Percentiles rank a stretch among this genome's conserved stretches.
These are phyloP conservation scores for Meredithiella fracta DNA, from an alignment of 2,329 filamentous ascomycete genomes.

Conservation along the genomic window DNA sequence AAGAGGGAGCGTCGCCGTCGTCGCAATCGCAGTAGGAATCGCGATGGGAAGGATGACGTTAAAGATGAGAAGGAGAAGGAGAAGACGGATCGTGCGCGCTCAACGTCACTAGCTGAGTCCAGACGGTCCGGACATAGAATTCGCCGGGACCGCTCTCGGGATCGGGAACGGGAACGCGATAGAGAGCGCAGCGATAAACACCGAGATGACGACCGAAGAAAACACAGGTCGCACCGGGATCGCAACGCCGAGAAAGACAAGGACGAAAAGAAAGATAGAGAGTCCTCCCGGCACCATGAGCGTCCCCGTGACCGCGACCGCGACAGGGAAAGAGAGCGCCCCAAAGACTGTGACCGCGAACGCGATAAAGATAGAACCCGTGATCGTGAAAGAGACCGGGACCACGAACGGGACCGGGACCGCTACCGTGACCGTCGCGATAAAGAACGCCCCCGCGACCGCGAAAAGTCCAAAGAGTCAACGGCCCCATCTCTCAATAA, in stretches of 20 bases:
- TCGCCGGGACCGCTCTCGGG: slow-evolving; percentile 39
- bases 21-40: slow-evolving; percentile 24
- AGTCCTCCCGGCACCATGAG: slow-evolving; percentile 16
- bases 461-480: slow-evolving; percentile 22
- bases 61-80: slow-evolving; percentile 29
- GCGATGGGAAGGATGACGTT: slow-evolving; percentile 37
- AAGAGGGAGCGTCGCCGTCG: slow-evolving; percentile 13
- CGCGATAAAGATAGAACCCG: slow-evolving; percentile 18
- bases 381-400: slow-evolving; percentile 13
- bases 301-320: slow-evolving; percentile 20
- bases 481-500: slow-evolving; percentile 16
- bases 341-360: slow-evolving; percentile 19
- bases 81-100: slow-evolving; percentile 42
- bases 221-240: slow-evolving; percentile 28
- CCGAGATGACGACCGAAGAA: slow-evolving; percentile 27
- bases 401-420: slow-evolving; percentile 23
- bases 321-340: slow-evolving; percentile 15
- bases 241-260: slow-evolving; percentile 24
- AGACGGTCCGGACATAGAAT: slow-evolving; percentile 38
- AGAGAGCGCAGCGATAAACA: slow-evolving; percentile 26
- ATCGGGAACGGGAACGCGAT: slow-evolving; percentile 22
- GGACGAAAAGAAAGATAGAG: background rate
- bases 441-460: slow-evolving; percentile 10
- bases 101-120: slow-evolving; percentile 44
- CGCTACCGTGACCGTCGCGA: slow-evolving; percentile 24